These are phyloP conservation scores for Lavandula angustifolia DNA, from an alignment of 257 asterid genomes.

Conservation along the genomic window DNA sequence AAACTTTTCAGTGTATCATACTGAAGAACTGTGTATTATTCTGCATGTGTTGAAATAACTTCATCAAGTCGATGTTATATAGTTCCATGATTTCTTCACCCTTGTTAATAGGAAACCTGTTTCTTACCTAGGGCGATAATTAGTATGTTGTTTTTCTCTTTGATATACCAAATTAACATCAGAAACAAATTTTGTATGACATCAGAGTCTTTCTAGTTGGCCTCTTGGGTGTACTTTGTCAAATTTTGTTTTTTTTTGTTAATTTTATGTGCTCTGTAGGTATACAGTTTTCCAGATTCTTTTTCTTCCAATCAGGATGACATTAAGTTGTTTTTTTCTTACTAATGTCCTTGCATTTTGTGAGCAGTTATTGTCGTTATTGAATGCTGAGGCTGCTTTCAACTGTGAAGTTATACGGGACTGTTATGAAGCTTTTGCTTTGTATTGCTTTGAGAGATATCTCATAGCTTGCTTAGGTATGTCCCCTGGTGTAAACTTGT, in stretches of 20 bases:
- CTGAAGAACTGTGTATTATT: background rate
- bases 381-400: conserved; percentile 78
- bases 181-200: background rate
- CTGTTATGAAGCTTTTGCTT: conserved; percentile 97
- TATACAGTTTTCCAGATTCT: conserved; percentile 3
- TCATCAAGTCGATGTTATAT: background rate
- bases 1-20: background rate
- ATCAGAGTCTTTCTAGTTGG: conserved; percentile 7
- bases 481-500: conserved; percentile 27
- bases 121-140: background rate
- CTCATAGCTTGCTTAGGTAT: conserved; percentile 98
- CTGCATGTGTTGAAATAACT: conserved; percentile 12
- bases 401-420: conserved; percentile 83
- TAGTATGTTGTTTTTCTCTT: conserved; percentile 2
- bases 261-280: background rate
- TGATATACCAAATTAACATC: background rate
- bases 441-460: conserved; percentile 98
- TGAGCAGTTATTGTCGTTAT: conserved; percentile 75
- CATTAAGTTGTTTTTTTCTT: conserved; percentile 1
- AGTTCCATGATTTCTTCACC: conserved; percentile 14
- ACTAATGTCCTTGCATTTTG: conserved; percentile 24
- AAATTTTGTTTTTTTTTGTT: background rate
- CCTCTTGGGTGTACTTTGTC: background rate
- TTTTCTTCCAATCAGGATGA: conserved; percentile 15
- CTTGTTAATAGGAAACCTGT: conserved; percentile 1